Evolutionary conservation across 2,329 filamentous ascomycete species (phyloP).

Genomic region (Lasiodiplodia hormozganensis): DNA sequence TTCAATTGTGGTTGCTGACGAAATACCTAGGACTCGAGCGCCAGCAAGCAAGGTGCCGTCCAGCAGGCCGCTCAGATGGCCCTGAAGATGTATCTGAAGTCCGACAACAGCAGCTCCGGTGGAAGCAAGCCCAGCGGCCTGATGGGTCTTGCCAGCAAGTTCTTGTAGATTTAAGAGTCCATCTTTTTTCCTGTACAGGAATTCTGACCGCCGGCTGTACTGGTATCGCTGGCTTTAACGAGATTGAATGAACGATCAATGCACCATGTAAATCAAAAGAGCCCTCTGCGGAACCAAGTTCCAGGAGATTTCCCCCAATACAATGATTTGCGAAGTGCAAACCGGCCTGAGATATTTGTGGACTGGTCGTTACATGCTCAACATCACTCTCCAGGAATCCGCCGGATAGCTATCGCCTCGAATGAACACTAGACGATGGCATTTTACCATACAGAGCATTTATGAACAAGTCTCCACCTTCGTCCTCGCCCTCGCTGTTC

Average conservation of each 20-base stretch:
- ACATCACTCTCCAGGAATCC: too few species aligned
- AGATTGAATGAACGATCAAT: constrained; percentile 8
- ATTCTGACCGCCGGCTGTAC: not conserved
- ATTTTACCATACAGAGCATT: not conserved
- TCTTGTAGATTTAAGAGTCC: constrained; percentile 48
- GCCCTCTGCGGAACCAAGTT: not conserved
- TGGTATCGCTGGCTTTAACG: not conserved
- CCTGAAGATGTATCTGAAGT: constrained; percentile 90
- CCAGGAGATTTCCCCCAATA: not conserved
- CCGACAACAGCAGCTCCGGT: constrained; percentile 61
- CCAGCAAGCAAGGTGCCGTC: constrained; percentile 81
- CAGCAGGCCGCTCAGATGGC: constrained; percentile 84
- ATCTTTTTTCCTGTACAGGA: constrained; percentile 9
- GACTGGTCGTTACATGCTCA: too few species aligned
- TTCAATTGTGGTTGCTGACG: constrained; percentile 45
- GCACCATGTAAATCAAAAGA: not conserved
- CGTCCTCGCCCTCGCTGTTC: not conserved
- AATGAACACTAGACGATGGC: not conserved
- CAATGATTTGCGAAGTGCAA: not conserved
- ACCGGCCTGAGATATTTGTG: not conserved
- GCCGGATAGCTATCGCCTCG: too few species aligned
- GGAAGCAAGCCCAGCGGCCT: constrained; percentile 56
- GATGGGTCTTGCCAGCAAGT: constrained; percentile 67
- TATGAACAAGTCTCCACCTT: not conserved
- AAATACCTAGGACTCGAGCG: constrained; percentile 50